Conservation (phyloP, 1,284 basidiomycete genomes). For the Rhizoctonia solani region DNA sequence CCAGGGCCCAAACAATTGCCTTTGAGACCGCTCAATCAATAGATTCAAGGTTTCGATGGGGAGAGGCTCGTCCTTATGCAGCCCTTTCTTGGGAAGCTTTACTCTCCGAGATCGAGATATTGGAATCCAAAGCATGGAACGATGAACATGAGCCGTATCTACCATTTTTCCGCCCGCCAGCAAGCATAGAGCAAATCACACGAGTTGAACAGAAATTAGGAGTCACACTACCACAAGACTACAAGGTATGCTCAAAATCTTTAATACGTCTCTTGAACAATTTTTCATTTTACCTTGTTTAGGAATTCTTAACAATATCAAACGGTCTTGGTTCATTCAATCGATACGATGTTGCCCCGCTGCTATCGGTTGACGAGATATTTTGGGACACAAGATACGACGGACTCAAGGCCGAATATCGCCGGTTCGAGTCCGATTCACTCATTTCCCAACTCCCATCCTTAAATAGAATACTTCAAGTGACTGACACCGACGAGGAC, state of each 20-base stretch:
- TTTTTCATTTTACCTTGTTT: neutral
- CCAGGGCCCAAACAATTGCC: neutral
- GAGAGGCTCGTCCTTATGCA: neutral
- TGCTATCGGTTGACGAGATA: conserved; percentile 12
- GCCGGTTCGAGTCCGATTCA: conserved; percentile 6
- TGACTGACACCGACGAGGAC: conserved; percentile 11
- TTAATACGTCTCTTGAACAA: neutral
- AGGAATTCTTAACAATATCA: conserved; percentile 7
- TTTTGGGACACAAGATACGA: conserved; percentile 5
- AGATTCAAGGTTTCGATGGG: neutral
- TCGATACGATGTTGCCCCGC: conserved; percentile 3
- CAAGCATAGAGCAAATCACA: neutral
- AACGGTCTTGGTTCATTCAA: conserved; percentile 16
- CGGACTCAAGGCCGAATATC: conserved; percentile 1
- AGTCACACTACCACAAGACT: conserved; percentile 3
- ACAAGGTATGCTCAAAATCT: neutral
- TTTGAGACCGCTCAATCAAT: neutral
- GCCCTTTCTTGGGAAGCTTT: conserved; percentile 2
- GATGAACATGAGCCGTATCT: neutral
- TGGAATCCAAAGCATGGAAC: neutral
- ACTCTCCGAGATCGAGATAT: neutral
- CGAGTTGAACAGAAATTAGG: neutral
- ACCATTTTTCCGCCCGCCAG: conserved; percentile 1
- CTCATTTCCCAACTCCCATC: neutral
- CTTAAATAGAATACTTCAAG: conserved; percentile 3